A percentile compares a stretch with the other conserved stretches of the same genome.
Conservation (phyloP, 441 rosid species). For the Corymbia citriodora region DNA sequence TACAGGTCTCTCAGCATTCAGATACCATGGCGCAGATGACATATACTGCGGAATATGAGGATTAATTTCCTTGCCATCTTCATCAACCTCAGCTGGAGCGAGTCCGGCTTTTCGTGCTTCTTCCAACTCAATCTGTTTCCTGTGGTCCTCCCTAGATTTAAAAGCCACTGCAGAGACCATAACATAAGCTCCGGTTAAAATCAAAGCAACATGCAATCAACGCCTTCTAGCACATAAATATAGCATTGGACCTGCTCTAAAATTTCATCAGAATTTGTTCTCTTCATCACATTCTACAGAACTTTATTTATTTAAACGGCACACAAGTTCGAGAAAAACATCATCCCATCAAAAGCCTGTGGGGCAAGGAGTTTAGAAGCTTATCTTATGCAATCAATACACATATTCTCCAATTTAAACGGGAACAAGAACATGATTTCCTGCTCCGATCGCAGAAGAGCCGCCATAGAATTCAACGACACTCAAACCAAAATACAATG, state of each 20-base stretch:
- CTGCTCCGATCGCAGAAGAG: neutral
- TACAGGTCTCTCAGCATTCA: slow-evolving; percentile 73
- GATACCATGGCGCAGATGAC: slow-evolving; percentile 98
- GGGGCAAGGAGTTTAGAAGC: no score
- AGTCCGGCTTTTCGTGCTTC: slow-evolving; percentile 96
- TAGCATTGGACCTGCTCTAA: neutral
- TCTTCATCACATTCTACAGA: neutral
- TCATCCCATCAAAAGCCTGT: neutral
- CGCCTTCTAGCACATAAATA: neutral
- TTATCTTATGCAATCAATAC: neutral
- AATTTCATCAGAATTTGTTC: neutral
- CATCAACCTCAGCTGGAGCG: slow-evolving; percentile 89
- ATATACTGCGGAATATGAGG: slow-evolving; percentile 96
- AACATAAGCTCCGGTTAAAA: neutral
- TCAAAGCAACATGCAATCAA: neutral
- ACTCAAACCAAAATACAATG: neutral
- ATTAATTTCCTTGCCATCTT: slow-evolving; percentile 91
- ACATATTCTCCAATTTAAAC: neutral
- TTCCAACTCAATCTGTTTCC: slow-evolving; percentile 82
- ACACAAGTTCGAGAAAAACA: neutral
- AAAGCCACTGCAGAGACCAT: slow-evolving; percentile 48
- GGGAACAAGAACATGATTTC: neutral
- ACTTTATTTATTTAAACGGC: neutral
- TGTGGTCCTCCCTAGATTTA: slow-evolving; percentile 87
- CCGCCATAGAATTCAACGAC: neutral